These are phyloP conservation scores for Climacium dendroides DNA, from an alignment of 225 moss, liverwort and hornwort genomes.

Conservation along the genomic window DNA sequence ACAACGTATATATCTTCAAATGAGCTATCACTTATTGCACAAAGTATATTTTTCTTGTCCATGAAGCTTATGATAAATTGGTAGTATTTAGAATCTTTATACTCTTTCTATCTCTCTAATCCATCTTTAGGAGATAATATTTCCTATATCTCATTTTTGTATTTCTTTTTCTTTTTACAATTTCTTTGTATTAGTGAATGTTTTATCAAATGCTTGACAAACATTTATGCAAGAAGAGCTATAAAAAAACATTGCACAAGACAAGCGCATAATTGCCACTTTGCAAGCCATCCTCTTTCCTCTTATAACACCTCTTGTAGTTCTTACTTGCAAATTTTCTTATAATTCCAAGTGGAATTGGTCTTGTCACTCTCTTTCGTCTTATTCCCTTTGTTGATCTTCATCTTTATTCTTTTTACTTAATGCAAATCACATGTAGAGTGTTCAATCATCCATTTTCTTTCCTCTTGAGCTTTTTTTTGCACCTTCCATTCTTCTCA, in stretches of 20 bases:
- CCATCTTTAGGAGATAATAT: too few species aligned
- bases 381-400: not conserved
- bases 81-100: too few species aligned
- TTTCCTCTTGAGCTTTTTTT: not conserved
- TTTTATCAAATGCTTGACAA: not conserved
- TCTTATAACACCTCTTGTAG: not conserved
- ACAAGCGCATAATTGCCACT: fast-evolving
- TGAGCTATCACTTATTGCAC: too few species aligned
- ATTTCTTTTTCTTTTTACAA: not conserved
- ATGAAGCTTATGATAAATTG: too few species aligned
- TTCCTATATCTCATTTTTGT: not conserved
- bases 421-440: not conserved
- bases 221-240: not conserved
- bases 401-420: not conserved
- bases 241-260: fast-evolving
- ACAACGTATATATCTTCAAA: too few species aligned
- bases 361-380: not conserved
- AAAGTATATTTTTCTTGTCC: too few species aligned
- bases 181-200: not conserved
- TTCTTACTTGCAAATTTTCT: not conserved
- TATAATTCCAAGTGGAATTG: not conserved
- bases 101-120: too few species aligned
- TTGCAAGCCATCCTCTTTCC: not conserved
- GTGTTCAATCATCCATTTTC: not conserved
- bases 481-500: not conserved